Base-by-base conservation (phyloP, 768 basidiomycete species). In the Tylopilus sp. region DNA sequence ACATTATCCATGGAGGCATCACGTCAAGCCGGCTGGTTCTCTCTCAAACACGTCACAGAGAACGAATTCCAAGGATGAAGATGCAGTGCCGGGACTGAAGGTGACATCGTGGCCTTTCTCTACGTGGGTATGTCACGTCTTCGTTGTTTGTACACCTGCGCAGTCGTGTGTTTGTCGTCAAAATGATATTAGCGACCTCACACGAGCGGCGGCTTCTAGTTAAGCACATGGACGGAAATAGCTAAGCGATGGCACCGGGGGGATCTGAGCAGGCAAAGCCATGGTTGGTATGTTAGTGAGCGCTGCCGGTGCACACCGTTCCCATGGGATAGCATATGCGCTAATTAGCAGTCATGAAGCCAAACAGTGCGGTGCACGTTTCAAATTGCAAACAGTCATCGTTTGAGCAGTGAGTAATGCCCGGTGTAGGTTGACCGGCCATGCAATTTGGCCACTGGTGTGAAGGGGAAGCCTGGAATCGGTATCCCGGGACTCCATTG, bases 191-290 rank as follows among this genome's bases (percentile, higher is more conserved):
- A 28, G 28, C 28, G 28, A 28, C 11, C 8, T 28, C 28, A 28
- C 28, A 10, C 28, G 3, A 28, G 35, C 7, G 35, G 35, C n/a
- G 7, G 35, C 35, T 35, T 35, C 28, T 10, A 26, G 26, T 26
- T 26, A 4, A 28, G 28, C 8, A 28, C 28, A 26, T 35, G n/a
- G 17, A 17, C 35, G 35, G n/a, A n/a, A 8, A 7, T 10, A 10
- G 28, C 11, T 10, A 17, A 75, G 0, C 81, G 22, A 65, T 72
- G 8, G 75, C 44, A 30, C 57, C 53, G 48, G 47, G 48, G 26
- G 48, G 56, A 13, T 62, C 45, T 43, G 52, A 57, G 4, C 36
- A 64, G 40, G 53, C 73, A 15, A 75, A 77, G n/a, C 47, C 53
- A 17, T 59, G 53, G 44, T 51, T 41, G 28, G 7, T 17, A 13